Base-by-base conservation (phyloP, 768 basidiomycete species). In the Asterophora lycoperdoides region DNA sequence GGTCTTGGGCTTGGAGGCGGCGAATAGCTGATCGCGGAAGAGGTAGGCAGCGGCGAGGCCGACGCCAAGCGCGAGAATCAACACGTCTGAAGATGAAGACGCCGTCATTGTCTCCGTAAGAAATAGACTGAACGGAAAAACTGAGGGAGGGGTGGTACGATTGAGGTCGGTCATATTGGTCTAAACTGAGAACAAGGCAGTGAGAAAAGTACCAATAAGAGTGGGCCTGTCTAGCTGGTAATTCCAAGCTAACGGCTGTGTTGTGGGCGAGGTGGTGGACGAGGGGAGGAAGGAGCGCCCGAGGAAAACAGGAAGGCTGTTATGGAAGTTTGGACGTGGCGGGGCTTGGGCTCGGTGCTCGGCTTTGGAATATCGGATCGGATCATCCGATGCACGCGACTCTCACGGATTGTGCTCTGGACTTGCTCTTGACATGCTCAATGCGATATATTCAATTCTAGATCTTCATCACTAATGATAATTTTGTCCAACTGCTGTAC, bases 21-120 rank as follows among this genome's bases (percentile, higher is more conserved):
- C 65, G 56, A 90, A 90, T 8, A 93, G 65, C 62, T 84, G 83
- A 67, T 92, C 89, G 39, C 84, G 79, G 73, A 91, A 93, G 59
- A 94, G 81, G 65, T 90, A 93, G 49, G 80, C 70, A 20, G 80
- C 84, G 15, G 89, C 90, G 37, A 90, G 76, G 52, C 81, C 74
- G 46, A 90, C 79, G 46, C 90, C 89, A 36, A 93, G 64, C 36
- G 76, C 71, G 52, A 94, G 78, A 52, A 93, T 75, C 59, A 81
- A 61, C 38, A 86, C 68, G 67, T 94, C 91, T 39, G 88, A 84
- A 33, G 83, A 75, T 13, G 83, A 80, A 5, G 78, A 63, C 55
- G 79, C 67, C 51, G 84, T 73, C 82, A 86, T 84, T 51, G 64
- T 57, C 50, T 63, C 47, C 18, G 53, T 53, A 29, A 67, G 60